A percentile compares a stretch with the other conserved stretches of the same genome.
phyloP scores from a whole-genome alignment of 495 filamentous ascomycete species.

The Xylaria cubensis region DNA sequence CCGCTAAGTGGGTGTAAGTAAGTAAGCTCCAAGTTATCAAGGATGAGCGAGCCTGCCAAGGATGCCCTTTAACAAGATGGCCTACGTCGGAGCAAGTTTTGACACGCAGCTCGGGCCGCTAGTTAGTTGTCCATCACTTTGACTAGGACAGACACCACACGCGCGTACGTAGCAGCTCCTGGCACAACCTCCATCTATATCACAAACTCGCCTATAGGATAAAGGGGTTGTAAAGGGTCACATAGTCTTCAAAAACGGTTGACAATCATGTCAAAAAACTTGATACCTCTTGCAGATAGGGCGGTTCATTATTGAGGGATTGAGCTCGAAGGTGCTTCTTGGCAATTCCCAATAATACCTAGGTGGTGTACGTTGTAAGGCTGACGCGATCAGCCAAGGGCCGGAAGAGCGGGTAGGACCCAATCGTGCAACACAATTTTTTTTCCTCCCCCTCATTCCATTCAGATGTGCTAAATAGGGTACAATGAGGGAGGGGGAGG shows the following conservation, averaged over 20 bases:
- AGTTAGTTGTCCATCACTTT: not conserved
- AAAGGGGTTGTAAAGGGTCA: not conserved
- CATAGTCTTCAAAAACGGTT: too few species aligned
- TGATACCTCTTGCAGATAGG: not conserved
- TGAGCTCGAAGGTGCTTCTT: not conserved
- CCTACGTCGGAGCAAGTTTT: conserved; percentile 5
- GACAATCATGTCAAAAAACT: not conserved
- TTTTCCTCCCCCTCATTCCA: not conserved
- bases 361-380: not conserved
- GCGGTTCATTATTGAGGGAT: not conserved
- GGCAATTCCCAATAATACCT: not conserved
- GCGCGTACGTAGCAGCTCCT: not conserved
- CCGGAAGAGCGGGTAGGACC: conserved; percentile 2
- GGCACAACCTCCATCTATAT: not conserved
- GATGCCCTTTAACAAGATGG: not conserved
- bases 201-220: not conserved
- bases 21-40: not conserved
- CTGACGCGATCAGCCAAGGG: conserved; percentile 9
- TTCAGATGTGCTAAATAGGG: conserved; percentile 1
- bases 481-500: not conserved
- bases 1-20: not conserved
- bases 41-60: conserved; percentile 2
- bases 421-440: not conserved
- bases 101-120: not conserved
- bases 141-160: not conserved